Evolutionary conservation across 73 alveolate species (phyloP).

Genomic region (Tetrahymena malaccensis): DNA sequence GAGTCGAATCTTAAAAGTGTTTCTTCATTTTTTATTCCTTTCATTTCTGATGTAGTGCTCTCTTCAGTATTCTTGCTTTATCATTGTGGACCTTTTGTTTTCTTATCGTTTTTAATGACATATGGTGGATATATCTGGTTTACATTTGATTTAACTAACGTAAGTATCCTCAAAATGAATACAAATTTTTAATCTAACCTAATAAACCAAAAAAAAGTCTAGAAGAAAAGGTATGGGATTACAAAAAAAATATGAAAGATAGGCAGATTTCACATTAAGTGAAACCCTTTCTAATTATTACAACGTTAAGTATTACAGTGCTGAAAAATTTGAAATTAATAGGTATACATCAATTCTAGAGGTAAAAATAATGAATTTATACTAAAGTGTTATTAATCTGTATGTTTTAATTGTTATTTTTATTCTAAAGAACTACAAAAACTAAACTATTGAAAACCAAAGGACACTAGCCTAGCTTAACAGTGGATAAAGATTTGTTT

Average conservation of each 20-base stretch:
- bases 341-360: slow-evolving; percentile 35
- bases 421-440: slow-evolving; percentile 9
- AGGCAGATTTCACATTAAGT: slow-evolving; percentile 60
- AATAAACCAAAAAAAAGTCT: background rate
- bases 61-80: slow-evolving; percentile 5
- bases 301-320: slow-evolving; percentile 71
- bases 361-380: background rate
- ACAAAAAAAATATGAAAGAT: slow-evolving; percentile 52
- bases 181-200: background rate
- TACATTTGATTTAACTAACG: background rate
- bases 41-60: slow-evolving; percentile 2
- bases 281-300: slow-evolving; percentile 68
- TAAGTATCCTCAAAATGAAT: background rate
- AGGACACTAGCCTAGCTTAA: slow-evolving; percentile 54
- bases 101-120: slow-evolving; percentile 3
- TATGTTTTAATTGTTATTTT: background rate
- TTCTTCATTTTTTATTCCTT: slow-evolving; percentile 3
- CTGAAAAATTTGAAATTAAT: slow-evolving; percentile 58
- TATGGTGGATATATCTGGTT: slow-evolving; percentile 1
- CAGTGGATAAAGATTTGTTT: slow-evolving; percentile 53
- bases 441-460: slow-evolving; percentile 29
- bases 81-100: slow-evolving; percentile 19
- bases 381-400: background rate
- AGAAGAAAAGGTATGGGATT: slow-evolving; percentile 55
- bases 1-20: slow-evolving; percentile 22